Evolutionary conservation across 805 yeast species (phyloP), one percentile per base, ranked within the genome.

Genomic region (Saccharomycopsis sp.): DNA sequence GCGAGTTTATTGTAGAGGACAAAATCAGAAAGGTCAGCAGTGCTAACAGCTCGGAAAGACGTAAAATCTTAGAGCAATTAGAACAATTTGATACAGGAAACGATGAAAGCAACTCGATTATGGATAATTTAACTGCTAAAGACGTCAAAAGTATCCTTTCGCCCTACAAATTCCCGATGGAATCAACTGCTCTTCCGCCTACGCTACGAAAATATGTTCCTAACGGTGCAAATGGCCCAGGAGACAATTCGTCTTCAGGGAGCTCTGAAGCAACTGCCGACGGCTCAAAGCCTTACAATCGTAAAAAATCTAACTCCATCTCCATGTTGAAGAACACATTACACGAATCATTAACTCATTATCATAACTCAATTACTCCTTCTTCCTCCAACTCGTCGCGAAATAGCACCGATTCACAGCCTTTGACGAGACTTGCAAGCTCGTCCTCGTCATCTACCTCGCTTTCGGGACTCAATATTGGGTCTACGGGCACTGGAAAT

Each of bases 221-320:
- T 14, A 49, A 22, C 23, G 14, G n/a, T 15, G 24, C 38, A 7
- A 29, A 29, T 29, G 38, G 9, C 12, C 12, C 38, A 29, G 38
- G 38, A 12, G 17, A 22, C 24, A 47, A 47, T 29, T 54, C 50
- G 24, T 15, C 53, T 44, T 24, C 17, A 53, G 34, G 52, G 24
- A 20, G 52, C n/a, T 20, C 29, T 22, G 38, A 23, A 24, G 25
- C 47, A 20, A 3, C 15, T 7, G 12, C n/a, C 8, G 38, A 52
- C 17, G 51, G 24, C 7, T 8, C 29, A 19, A 42, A 51, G 2
- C 20, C 56, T 15, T 14, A 24, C 2, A 35, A 29, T 47, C 53
- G 62, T 17, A 57, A 52, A 34, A 57, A 57, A 23, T 42, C 58
- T 15, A 57, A 57, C 20, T 57, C 60, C 5, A 56, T 60, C 9